Conservation (phyloP, 2,329 filamentous ascomycete genomes). For the Bretziella fagacearum region DNA sequence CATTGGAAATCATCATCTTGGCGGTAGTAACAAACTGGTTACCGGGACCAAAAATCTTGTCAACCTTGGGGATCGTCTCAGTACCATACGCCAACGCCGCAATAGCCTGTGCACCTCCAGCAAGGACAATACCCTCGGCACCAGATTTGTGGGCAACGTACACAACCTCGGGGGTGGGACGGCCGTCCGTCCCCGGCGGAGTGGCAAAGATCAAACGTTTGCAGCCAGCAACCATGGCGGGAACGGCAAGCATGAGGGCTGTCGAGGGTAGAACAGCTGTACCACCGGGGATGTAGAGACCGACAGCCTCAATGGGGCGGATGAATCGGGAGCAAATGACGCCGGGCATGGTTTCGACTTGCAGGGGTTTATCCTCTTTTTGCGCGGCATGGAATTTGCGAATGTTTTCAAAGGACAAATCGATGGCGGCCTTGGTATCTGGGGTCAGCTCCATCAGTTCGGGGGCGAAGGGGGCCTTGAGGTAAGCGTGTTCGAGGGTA, state of each 20-base stretch:
- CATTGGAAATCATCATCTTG: conserved; percentile 97
- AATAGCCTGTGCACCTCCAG: conserved; percentile 86
- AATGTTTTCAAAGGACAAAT: conserved; percentile 88
- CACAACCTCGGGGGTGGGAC: conserved; percentile 88
- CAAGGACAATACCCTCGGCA: conserved; percentile 87
- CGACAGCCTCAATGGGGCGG: conserved; percentile 86
- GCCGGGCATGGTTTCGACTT: conserved; percentile 94
- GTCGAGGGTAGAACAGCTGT: conserved; percentile 95
- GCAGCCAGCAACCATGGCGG: conserved; percentile 93
- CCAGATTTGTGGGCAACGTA: conserved; percentile 95
- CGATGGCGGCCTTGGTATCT: conserved; percentile 84
- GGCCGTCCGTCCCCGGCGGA: conserved; percentile 75
- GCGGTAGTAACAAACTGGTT: conserved; percentile 98
- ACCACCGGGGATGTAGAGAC: conserved; percentile 86
- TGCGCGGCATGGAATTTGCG: conserved; percentile 85
- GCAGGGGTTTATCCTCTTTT: conserved; percentile 61
- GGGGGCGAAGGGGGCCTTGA: conserved; percentile 74
- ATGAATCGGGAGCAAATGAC: conserved; percentile 88
- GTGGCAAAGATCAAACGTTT: conserved; percentile 87
- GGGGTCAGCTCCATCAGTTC: conserved; percentile 69
- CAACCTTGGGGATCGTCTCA: conserved; percentile 83
- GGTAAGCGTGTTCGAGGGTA: conserved; percentile 70
- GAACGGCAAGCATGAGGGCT: conserved; percentile 93
- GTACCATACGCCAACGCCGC: conserved; percentile 97
- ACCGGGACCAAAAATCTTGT: conserved; percentile 94